A percentile compares a stretch with the other conserved stretches of the same genome.
Conservation (phyloP, 495 filamentous ascomycete genomes). For the Pyronema domesticum region DNA sequence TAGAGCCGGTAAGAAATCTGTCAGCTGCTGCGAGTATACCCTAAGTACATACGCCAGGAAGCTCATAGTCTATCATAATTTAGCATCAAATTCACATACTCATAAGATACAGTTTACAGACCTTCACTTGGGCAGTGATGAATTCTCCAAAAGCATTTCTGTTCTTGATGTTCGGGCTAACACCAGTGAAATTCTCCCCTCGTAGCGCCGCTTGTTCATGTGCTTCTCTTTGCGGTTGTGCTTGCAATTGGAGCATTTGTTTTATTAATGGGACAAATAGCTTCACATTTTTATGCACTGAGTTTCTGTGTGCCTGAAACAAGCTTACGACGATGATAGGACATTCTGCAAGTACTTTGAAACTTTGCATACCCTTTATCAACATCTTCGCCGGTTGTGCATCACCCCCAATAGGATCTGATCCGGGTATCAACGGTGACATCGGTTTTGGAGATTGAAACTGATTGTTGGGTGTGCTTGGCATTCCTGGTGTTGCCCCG, state of each 20-base stretch:
- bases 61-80: slow-evolving; percentile 55
- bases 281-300: slow-evolving; percentile 71
- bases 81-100: not conserved
- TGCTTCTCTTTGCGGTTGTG: slow-evolving; percentile 81
- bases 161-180: slow-evolving; percentile 87
- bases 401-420: slow-evolving; percentile 53
- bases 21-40: slow-evolving; percentile 69
- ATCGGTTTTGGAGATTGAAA: slow-evolving; percentile 51
- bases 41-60: slow-evolving; percentile 89
- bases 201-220: slow-evolving; percentile 63
- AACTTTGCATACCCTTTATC: slow-evolving; percentile 88
- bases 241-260: slow-evolving; percentile 66
- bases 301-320: slow-evolving; percentile 74
- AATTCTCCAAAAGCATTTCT: slow-evolving; percentile 91
- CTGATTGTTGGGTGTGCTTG: slow-evolving; percentile 61
- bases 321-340: slow-evolving; percentile 98
- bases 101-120: slow-evolving; percentile 1
- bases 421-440: slow-evolving; percentile 64
- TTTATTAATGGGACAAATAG: slow-evolving; percentile 88
- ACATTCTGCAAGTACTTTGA: slow-evolving; percentile 94
- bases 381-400: slow-evolving; percentile 66
- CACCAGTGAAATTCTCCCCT: slow-evolving; percentile 71
- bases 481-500: slow-evolving; percentile 45
- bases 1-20: slow-evolving; percentile 73
- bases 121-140: slow-evolving; percentile 89